Base-by-base conservation (phyloP, 2,329 filamentous ascomycete genomes). In the Dothideomycetidae sp. region DNA sequence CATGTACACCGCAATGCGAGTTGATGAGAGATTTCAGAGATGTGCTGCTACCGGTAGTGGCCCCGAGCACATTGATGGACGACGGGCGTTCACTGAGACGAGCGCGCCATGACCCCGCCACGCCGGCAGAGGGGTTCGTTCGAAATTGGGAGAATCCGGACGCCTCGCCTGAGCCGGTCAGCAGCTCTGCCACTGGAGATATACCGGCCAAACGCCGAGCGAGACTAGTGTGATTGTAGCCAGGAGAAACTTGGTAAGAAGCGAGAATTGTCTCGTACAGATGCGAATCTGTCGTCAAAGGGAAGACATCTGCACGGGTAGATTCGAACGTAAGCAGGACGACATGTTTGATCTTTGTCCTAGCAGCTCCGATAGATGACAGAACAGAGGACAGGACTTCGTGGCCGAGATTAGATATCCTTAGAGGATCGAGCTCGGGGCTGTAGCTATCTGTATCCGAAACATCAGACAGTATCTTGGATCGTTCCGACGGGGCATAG, bases 231-330 rank as follows among this genome's bases (percentile, higher is more conserved):
- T 7, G n/a, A n/a, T 26, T 26, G 21, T 7, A 26, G n/a, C n/a
- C n/a, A 7, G 21, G n/a, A 7, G 21, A 26, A 26, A n/a, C 7
- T 26, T 26, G 7, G 7, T 26, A n/a, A n/a, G 21, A 26, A 7
- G 7, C n/a, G 21, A 26, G 21, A n/a, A 61, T 47, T 12, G 42
- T 44, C 14, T 60, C 47, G 34, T 59, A 55, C 10, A 61, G 42
- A 3, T 47, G 47, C 11, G 50, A 54, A 11, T 50, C 51, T 33
- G 56, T 54, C 34, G 56, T 53, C 36, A 59, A 46, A 1, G 59
- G 58, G 41, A 61, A 61, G 26, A 60, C 47, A 29, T 62, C 58
- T 34, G 60, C 61, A 26, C 59, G 50, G 4, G 56, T 57, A 36
- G 55, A 59, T 44, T 62, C 59, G n/a, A 62, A 45, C 3, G 54